Conservation (phyloP, 768 basidiomycete species). For the Suillus discolor region DNA sequence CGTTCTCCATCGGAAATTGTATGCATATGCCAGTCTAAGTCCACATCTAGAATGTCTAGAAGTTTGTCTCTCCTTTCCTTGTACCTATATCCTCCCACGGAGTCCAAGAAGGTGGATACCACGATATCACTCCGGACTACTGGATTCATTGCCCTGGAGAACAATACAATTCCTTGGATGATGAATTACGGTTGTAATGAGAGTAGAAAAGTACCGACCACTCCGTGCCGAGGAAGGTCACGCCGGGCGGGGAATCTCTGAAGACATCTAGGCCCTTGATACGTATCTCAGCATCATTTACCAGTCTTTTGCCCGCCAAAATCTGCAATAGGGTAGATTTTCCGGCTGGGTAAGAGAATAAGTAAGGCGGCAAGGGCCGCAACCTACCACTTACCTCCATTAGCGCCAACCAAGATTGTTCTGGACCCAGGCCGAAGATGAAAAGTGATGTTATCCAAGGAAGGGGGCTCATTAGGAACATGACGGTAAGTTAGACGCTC, state of each 20-base stretch:
- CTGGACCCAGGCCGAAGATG: constrained; percentile 73
- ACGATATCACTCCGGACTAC: constrained; percentile 92
- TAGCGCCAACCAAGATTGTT: constrained; percentile 88
- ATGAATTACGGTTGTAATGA: neutral
- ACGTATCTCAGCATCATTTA: constrained; percentile 61
- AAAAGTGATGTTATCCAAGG: constrained; percentile 68
- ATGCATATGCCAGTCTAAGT: constrained; percentile 97
- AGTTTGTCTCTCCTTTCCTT: constrained; percentile 85
- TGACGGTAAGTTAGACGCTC: constrained; percentile 62
- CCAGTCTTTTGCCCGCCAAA: constrained; percentile 87
- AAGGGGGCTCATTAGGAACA: constrained; percentile 40
- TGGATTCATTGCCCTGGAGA: constrained; percentile 90
- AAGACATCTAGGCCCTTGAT: constrained; percentile 89
- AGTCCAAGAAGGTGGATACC: constrained; percentile 94
- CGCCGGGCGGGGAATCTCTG: constrained; percentile 76
- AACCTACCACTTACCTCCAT: constrained; percentile 68
- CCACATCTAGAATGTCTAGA: constrained; percentile 91
- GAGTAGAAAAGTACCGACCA: constrained; percentile 54
- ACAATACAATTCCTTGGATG: constrained; percentile 1
- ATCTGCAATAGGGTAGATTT: constrained; percentile 97
- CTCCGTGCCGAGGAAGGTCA: constrained; percentile 92
- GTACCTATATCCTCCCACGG: constrained; percentile 93
- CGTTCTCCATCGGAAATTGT: constrained; percentile 96
- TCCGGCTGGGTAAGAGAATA: constrained; percentile 55
- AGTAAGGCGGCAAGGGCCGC: neutral